These are phyloP conservation scores for Suillus placidus DNA, from an alignment of 768 basidiomycete species.

Conservation along the genomic window DNA sequence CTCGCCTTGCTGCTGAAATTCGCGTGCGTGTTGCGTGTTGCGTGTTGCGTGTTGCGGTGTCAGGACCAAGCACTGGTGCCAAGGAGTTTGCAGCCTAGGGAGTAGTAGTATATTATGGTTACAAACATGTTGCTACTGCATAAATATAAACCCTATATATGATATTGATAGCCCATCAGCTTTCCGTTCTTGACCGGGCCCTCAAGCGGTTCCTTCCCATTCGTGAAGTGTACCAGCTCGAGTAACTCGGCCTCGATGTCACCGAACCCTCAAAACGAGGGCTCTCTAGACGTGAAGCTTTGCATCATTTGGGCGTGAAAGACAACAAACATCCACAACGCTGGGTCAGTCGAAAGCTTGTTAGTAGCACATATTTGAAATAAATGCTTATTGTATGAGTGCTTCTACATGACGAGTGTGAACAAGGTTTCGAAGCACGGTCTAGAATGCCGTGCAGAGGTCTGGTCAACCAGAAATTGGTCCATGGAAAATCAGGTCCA, in stretches of 20 bases:
- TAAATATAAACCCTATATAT: conserved; percentile 2
- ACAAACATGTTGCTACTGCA: background rate
- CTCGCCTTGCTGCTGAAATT: background rate
- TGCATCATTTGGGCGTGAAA: conserved; percentile 43
- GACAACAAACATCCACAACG: background rate
- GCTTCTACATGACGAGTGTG: background rate
- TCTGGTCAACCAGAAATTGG: background rate
- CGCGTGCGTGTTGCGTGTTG: background rate
- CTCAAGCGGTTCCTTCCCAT: conserved; percentile 46
- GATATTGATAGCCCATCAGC: conserved; percentile 43
- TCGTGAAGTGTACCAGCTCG: conserved; percentile 45
- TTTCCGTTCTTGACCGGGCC: conserved; percentile 60
- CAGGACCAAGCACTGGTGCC: background rate
- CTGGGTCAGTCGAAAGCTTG: background rate
- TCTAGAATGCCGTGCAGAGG: background rate
- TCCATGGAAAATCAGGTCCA: background rate
- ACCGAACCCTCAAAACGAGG: conserved; percentile 36
- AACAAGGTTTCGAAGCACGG: background rate
- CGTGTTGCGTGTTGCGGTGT: background rate
- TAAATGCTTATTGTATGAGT: background rate
- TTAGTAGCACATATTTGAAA: background rate
- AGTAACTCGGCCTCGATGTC: conserved; percentile 40
- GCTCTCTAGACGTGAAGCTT: conserved; percentile 39
- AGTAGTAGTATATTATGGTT: background rate
- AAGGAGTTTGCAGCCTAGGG: background rate